phyloP scores from a whole-genome alignment of 805 yeast species.

The Candida railenensis region DNA sequence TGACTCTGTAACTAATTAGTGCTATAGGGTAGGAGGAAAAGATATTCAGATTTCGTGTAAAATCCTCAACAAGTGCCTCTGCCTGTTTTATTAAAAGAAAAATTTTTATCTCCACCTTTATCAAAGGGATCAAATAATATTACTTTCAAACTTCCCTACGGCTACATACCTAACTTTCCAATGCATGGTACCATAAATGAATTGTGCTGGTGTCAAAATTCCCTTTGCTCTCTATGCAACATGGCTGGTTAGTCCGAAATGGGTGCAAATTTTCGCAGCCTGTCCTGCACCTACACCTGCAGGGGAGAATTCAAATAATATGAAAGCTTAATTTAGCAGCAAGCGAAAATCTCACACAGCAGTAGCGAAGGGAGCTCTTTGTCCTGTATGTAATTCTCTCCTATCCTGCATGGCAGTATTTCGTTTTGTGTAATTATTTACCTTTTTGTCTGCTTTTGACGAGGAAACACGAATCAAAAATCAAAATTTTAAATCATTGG shows the following conservation, averaged over 20 bases:
- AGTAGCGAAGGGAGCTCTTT: background rate
- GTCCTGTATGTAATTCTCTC: background rate
- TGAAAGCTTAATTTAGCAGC: too few relatives aligned
- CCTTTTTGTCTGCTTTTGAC: background rate
- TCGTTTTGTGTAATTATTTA: background rate
- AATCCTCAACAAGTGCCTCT: background rate
- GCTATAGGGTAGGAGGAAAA: too few relatives aligned
- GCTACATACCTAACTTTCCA: too few relatives aligned
- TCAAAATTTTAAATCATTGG: background rate
- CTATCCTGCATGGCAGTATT: too few relatives aligned
- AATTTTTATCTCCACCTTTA: background rate
- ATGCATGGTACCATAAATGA: background rate
- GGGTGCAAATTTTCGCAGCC: too few relatives aligned
- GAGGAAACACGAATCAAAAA: constrained; percentile 5
- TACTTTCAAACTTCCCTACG: too few relatives aligned
- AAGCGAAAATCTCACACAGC: too few relatives aligned
- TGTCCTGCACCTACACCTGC: background rate
- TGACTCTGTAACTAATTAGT: background rate
- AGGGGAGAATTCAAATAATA: too few relatives aligned
- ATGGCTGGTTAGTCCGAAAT: too few relatives aligned
- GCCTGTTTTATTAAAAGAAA: background rate
- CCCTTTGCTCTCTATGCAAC: background rate
- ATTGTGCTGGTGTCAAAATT: background rate
- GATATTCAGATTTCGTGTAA: too few relatives aligned
- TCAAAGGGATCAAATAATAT: background rate